Base-by-base conservation (phyloP, 768 basidiomycete genomes). In the Cubamyces lactineus region DNA sequence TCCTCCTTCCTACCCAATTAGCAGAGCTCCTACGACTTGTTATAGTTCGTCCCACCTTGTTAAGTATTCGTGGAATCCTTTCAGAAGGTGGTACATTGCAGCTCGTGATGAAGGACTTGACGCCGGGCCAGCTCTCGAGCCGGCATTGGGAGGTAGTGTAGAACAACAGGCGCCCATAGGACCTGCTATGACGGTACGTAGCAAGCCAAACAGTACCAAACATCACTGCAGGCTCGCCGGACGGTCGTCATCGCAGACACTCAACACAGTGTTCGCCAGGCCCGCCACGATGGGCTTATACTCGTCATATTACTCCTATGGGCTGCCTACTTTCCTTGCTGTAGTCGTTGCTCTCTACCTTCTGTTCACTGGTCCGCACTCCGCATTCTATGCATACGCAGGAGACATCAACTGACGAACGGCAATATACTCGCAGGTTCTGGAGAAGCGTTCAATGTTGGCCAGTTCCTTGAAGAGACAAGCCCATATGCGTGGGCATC, bases 401-500 rank as follows among this genome's bases (percentile, higher is more conserved):
- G 41, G 23, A n/a, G 13, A 24, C 43, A 12, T 19, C 23, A 26
- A 26, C 52, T 45, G 45, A 45, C 28, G 26, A 16, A 23, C 8
- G 24, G 24, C 23, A 17, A 17, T 38, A 16, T 47, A 51, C 63
- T 65, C 46, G 57, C 70, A 94, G 93, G 84, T 70, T 92, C 91
- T 7, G 93, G 92, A 64, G 92, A 94, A 74, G 86, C 90, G 1
- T 96, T 98, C 87, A 94, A 98, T 72, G 86, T 94, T 64, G 96
- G 96, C 42, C 86, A 86, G 50, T 98, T 95, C 80, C 83, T 98
- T 24, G 95, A 96, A 73, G 92, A 97, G 78, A 87, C 92, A 26
- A 94, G 88, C 72, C 96, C 96, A 0, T 98, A 92, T 75, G 86
- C 88, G 40, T 98, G 94, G 94, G 96, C 89, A 0, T 82, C 93